Evolutionary conservation across 2,329 filamentous ascomycete species (phyloP), one percentile per base, ranked within the genome.

Genomic region (Fusarium sambucinum): DNA sequence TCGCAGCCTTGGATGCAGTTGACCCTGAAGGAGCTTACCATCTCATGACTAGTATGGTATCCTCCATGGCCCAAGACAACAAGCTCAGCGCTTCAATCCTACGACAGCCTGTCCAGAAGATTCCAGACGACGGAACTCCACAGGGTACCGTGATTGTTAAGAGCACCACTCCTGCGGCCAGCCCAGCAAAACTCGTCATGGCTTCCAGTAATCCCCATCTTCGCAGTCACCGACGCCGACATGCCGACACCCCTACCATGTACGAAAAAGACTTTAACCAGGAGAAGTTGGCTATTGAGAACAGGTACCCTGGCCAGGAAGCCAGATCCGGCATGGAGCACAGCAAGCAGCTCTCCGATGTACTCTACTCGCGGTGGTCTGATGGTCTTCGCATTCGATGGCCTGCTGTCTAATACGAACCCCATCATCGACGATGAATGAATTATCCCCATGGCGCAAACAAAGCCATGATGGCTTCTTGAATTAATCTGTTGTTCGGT

Each of bases 11-110:
- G 32, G 93, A 98, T 77, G 89, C 92, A 44, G 85, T 95, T 30
- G 95, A 99, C 74, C 95, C 95, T 0, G 95, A 97, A 77, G 94
- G 94, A 19, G 89, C 94, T 40, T 96, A 95, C 73, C 89, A 97
- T 70, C 85, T 99, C 17, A 85, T 99, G 75, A 92, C 90, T 74
- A 86, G 88, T 58, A 87, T 97, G 68, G 85, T 96, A 63, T 86
- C 92, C n/a, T 87, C 88, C 58, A 85, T 96, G 46, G 86, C 91
- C 42, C 84, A 86, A 47, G 92, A 95, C 73, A 82, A 85, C 23
- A 93, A 90, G 77, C 83, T 95, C 13, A 83, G 80, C 69, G 77
- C 79, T 7, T 80, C 85, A 2, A 82, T 87, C 60, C 74, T 87
- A 32, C 74, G 73, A 16, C 74, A 83, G 64, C 71, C 80, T 44